Conservation (phyloP, 495 filamentous ascomycete species). For the Terfezia claveryi region DNA sequence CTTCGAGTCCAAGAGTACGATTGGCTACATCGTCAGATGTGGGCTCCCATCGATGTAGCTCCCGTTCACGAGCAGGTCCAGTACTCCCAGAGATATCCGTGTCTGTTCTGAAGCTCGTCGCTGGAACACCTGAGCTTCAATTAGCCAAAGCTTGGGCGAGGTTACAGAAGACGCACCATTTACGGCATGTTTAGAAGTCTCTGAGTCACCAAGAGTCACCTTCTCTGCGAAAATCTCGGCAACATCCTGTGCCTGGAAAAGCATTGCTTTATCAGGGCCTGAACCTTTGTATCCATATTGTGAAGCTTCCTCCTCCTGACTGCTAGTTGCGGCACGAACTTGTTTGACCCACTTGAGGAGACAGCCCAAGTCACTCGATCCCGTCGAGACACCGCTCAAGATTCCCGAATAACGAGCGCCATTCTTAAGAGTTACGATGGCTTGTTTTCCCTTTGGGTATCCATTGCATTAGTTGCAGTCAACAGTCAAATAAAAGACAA, state of each 20-base stretch:
- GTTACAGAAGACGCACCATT: neutral
- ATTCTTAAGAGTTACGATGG: slow-evolving; percentile 43
- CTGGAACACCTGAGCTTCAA: slow-evolving; percentile 4
- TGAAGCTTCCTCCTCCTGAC: slow-evolving; percentile 34
- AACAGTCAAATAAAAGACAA: no score
- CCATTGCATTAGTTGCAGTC: slow-evolving; percentile 1
- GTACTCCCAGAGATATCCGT: slow-evolving; percentile 62
- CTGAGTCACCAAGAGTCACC: slow-evolving; percentile 11
- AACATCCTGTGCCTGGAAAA: slow-evolving; percentile 60
- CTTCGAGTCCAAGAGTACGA: slow-evolving; percentile 29
- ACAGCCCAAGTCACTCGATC: slow-evolving; percentile 37
- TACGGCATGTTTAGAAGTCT: slow-evolving; percentile 1
- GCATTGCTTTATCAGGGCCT: slow-evolving; percentile 45
- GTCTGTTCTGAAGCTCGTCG: slow-evolving; percentile 51
- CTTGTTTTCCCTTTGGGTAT: slow-evolving; percentile 36
- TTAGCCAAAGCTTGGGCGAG: neutral
- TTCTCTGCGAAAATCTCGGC: slow-evolving; percentile 41
- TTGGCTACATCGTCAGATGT: slow-evolving; percentile 26
- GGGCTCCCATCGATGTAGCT: slow-evolving; percentile 72
- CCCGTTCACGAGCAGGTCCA: slow-evolving; percentile 39
- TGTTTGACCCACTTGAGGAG: slow-evolving; percentile 67
- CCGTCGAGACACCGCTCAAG: slow-evolving; percentile 38
- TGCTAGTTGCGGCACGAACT: slow-evolving; percentile 28
- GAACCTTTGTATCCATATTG: slow-evolving; percentile 35
- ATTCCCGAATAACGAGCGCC: slow-evolving; percentile 55